Evolutionary conservation across 805 yeast genomes (phyloP), one percentile per base, ranked within the genome.

Genomic region (Ogataea ganodermae): DNA sequence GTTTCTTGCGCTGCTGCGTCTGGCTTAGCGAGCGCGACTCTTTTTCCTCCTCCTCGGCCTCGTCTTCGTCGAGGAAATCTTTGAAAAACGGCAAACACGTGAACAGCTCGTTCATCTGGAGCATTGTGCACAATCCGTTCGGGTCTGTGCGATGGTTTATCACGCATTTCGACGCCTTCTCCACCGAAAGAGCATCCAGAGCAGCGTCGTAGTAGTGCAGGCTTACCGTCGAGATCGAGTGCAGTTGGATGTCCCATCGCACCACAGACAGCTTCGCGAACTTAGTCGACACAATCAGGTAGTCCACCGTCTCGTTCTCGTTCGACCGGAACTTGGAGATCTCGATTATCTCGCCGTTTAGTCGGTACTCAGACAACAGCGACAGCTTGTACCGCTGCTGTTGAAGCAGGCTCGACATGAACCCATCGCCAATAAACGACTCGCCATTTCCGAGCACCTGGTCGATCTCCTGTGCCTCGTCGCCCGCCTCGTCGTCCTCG

Each of bases 181-280:
- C 80, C 40, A 75, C 69, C 1, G 82, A 74, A 9, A 74, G 58
- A 27, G 74, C 71, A 35, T 75, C 76, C 42, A 89, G 71, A 21
- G 80, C 79, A 36, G 80, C 78, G 57, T 92, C 97, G 65, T 91
- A 94, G 62, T 79, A 89, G 68, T 94, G 99, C 43, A 94, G 70
- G 42, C 96, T 86, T 1, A 81, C 75, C 0, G 97, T 88, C 21
- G 76, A 71, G n/a, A 92, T 71, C 1, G 76, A 58, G 53, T 80
- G 73, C n/a, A 57, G 61, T 3, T 59, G 65, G 3, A 66, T 63
- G 58, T 89, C 84, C 88, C 96, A 94, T 46, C 75, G 74, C 23
- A 92, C 66, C 14, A 91, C 67, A 0, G 95, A 86, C 32, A 90
- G 59, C 62, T 92, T 92, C 24, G 97, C 96, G 43, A 70, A 71